These are phyloP conservation scores for Saccharomyces pastorianus DNA, from an alignment of 1,139 yeast species.

Conservation along the genomic window DNA sequence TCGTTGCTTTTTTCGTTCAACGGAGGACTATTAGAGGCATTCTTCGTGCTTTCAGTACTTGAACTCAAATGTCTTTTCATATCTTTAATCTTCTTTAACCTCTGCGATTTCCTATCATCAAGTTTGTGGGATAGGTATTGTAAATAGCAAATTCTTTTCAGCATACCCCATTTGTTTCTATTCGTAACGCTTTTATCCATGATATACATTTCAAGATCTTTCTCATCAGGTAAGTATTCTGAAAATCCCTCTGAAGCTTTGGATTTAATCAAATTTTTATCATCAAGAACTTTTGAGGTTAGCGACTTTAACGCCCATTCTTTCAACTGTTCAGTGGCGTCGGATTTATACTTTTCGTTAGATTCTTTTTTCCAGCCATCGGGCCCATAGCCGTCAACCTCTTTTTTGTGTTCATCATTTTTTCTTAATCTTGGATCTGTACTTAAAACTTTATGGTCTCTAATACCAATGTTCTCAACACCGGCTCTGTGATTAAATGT, in stretches of 20 bases:
- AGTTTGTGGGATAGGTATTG: conserved; percentile 51
- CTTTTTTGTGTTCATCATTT: conserved; percentile 53
- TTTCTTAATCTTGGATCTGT: conserved; percentile 74
- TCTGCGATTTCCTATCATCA: conserved; percentile 33
- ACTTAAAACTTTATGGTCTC: conserved; percentile 76
- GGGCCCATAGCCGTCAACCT: conserved; percentile 68
- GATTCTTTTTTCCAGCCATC: conserved; percentile 48
- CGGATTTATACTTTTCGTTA: conserved; percentile 40
- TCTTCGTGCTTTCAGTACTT: neutral
- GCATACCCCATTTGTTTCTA: conserved; percentile 45
- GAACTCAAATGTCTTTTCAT: conserved; percentile 2
- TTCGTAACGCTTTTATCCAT: conserved; percentile 37
- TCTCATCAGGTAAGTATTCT: conserved; percentile 48
- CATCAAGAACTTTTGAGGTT: conserved; percentile 30
- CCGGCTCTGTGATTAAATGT: conserved; percentile 85
- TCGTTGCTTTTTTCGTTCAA: neutral
- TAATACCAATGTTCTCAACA: conserved; percentile 72
- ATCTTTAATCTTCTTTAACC: conserved; percentile 14
- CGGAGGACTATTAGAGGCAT: neutral
- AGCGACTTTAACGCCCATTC: conserved; percentile 47
- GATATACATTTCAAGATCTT: conserved; percentile 49
- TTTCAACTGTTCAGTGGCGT: conserved; percentile 46
- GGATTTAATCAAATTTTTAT: conserved; percentile 16
- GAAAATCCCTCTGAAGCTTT: conserved; percentile 2
- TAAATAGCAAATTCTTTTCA: conserved; percentile 60